Percentiles rank a stretch among this genome's conserved stretches.
Conservation (phyloP, 1,139 yeast genomes). For the Groenewaldozyma auringiensis region DNA sequence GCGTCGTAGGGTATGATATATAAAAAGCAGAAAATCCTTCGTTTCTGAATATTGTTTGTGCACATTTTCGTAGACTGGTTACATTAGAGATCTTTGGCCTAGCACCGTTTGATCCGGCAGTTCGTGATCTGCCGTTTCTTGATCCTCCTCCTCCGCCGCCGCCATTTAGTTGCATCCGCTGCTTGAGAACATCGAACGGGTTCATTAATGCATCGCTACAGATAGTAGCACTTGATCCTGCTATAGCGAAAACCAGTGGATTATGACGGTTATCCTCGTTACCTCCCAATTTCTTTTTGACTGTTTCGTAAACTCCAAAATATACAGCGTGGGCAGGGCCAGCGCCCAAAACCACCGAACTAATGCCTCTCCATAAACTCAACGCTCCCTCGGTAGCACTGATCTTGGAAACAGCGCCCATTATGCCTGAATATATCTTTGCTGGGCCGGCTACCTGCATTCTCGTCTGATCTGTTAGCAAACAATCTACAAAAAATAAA, state of each 20-base stretch:
- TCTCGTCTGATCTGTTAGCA: conserved; percentile 45
- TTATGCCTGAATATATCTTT: conserved; percentile 40
- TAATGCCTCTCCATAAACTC: conserved; percentile 91
- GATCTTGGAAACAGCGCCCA: conserved; percentile 62
- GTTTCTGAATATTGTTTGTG: conserved; percentile 45
- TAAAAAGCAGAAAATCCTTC: conserved; percentile 86
- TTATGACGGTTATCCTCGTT: conserved; percentile 45
- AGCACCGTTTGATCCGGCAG: no score
- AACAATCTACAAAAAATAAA: background rate
- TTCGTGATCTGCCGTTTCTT: no score
- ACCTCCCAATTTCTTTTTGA: conserved; percentile 52
- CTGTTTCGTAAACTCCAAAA: conserved; percentile 88
- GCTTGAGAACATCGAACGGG: conserved; percentile 94
- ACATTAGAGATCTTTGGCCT: conserved; percentile 30
- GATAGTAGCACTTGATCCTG: conserved; percentile 72
- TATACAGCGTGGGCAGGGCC: conserved; percentile 99
- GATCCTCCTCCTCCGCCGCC: no score
- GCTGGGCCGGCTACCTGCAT: conserved; percentile 65
- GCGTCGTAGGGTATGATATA: conserved; percentile 90
- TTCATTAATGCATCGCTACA: conserved; percentile 96
- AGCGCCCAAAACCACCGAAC: conserved; percentile 93
- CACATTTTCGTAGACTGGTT: conserved; percentile 25
- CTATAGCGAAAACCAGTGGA: conserved; percentile 29
- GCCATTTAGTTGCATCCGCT: conserved; percentile 57
- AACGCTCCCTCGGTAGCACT: conserved; percentile 84